Evolutionary conservation across 129 eudicot species (phyloP), one percentile per base, ranked within the genome.

Genomic region (Deinandra increscens): DNA sequence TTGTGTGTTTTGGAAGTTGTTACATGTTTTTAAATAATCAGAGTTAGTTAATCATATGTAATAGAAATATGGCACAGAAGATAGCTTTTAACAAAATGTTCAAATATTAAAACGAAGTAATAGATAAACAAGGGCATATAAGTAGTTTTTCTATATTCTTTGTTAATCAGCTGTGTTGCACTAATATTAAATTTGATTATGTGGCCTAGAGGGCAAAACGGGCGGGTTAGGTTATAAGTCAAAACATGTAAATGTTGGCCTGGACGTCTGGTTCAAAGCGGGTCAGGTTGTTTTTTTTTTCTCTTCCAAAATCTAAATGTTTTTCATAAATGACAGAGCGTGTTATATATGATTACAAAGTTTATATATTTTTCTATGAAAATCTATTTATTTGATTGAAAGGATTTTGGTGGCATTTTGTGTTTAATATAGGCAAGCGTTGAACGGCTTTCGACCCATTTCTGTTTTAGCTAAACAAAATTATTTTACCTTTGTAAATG

Each of bases 1-100:
- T 68, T 34, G 66, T 33, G 66, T 34, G 66, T 36, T 60, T 15
- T 60, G 66, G n/a, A 34, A 33, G 13, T 60, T 44, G 1, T 34
- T 3, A 14, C 15, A 3, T 60, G 45, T 33, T 60, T 60, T 36
- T 36, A 60, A 60, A 36, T 36, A 15, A 8, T n/a, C 64, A 6
- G 60, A 55, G n/a, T 12, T 1, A 50, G 64, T 38, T 58, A 12
- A 58, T 31, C 19, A 29, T 55, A 17, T 22, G 39, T 29, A 33
- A 34, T 14, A 26, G 4, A n/a, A 34, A 33, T 11, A 58, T 58
- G 64, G 8, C 36, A 14, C 6, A 53, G 9, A 53, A 6, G 6
- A 18, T 53, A 7, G 33, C 15, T 0, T n/a, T 2, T 15, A 22
- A 17, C 54, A 48, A n/a, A n/a, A 5, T 48, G 3, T 48, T 48